Evolutionary conservation across 2,329 filamentous ascomycete species (phyloP), one percentile per base, ranked within the genome.

Genomic region (Rugonectria rugulosa): DNA sequence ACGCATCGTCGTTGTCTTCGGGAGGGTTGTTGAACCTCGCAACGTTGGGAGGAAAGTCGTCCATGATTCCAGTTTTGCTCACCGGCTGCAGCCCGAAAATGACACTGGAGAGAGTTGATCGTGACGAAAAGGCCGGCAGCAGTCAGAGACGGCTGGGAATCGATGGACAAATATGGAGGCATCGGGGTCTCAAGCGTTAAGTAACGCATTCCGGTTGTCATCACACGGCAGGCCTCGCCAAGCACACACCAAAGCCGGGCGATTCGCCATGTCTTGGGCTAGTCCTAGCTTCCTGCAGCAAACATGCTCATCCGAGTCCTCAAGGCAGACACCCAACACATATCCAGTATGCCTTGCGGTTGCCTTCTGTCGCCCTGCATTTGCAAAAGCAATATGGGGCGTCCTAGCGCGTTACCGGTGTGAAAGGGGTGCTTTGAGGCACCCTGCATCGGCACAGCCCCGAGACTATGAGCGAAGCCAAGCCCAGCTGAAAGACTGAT

Each of bases 11-110:
- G 14, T 55, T 37, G 2, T 8, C 26, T 23, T 29, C 29, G 15
- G 41, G 41, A 4, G 46, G 40, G 27, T 24, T 21, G 20, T 46
- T 54, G 15, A 49, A 51, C 32, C 37, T 54, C 41, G 56, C 34
- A 15, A 57, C 21, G 32, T 66, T 61, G 32, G 60, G 48, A n/a
- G 61, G 62, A 40, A 71, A 69, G 53, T 71, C 68, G 43, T 69
- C 55, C 69, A 72, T 71, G 36, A 26, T 59, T 23, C 34, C 41
- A 27, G 44, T 26, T n/a, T n/a, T 41, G 20, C 43, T 37, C 23
- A 27, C n/a, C 17, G 29, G 40, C 49, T 37, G 23, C 21, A 21
- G 43, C 37, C 47, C 7, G 26, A 42, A 26, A 36, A 31, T 34
- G 37, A 26, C 27, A 21, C 29, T 44, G 42, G 21, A 34, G 17